Conservation (phyloP, 106 monocot species). For the Triglochin maritima region DNA sequence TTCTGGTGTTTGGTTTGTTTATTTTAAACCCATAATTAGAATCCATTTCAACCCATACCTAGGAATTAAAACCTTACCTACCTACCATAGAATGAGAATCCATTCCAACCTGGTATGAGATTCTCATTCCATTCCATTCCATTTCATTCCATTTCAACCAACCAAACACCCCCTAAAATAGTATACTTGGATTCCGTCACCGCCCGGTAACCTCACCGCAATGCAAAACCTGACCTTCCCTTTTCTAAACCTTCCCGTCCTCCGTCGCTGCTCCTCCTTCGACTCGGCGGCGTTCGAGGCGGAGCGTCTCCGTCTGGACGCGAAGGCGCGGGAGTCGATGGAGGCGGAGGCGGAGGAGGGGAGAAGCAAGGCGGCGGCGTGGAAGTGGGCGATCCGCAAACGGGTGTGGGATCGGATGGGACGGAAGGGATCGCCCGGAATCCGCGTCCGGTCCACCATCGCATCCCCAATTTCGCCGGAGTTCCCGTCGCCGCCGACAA, state of each 20-base stretch:
- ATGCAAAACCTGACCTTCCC: not conserved
- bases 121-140: no score
- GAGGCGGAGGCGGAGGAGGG: constrained; percentile 19
- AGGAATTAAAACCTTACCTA: no score
- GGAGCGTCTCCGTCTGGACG: constrained; percentile 63
- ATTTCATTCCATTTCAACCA: no score
- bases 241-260: not conserved
- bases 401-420: constrained; percentile 80
- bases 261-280: constrained; percentile 18
- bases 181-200: not conserved
- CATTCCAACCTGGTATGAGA: no score
- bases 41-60: no score
- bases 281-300: constrained; percentile 59
- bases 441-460: constrained; percentile 83
- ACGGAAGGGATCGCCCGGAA: constrained; percentile 47
- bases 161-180: no score
- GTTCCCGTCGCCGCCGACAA: constrained; percentile 48
- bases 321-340: constrained; percentile 60
- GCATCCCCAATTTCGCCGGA: constrained; percentile 83
- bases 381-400: constrained; percentile 86
- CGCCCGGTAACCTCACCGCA: not conserved
- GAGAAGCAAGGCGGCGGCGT: constrained; percentile 30
- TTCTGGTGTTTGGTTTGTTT: no score
- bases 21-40: no score
- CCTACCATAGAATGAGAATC: no score